Base-by-base conservation (phyloP, 2,329 filamentous ascomycete genomes). In the Aplosporella prunicola region DNA sequence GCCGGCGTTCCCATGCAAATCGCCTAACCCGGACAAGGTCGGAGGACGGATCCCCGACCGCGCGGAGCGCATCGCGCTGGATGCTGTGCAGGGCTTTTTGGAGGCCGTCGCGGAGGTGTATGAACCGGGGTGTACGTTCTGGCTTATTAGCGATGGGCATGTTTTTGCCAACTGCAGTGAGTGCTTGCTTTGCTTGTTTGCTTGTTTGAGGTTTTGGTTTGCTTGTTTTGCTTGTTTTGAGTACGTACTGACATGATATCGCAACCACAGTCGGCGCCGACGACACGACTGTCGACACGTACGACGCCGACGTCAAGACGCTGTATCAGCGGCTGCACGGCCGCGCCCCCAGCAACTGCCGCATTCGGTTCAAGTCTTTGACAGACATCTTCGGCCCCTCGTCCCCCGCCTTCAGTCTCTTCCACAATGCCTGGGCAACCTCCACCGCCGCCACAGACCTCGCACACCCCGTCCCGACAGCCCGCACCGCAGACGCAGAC, bases 1-100 rank as follows among this genome's bases (percentile, higher is more conserved):
- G 0, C 74, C 74, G 0, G 73, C 72, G 0, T 78, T 78, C 29
- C 74, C 75, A 0, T 78, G 75, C 61, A 78, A 78, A 45, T 76
- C 71, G 0, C 68, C 74, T n/a, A 78, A 78, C 45, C 48, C 48
- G 1, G 56, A 64, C 25, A 79, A 80, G 38, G 71, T 74, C 0
- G 52, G 78, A n/a, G 72, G 63, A 2, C 42, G 40, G 1, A 45
- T 65, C 3, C 64, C 64, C 0, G 64, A 67, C 31, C 50, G 61
- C n/a, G 64, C 56, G 4, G 64, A 67, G 39, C 58, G 64, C 25
- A 36, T 67, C 18, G 61, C 63, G 3, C 48, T 67, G 8, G 46
- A 49, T 4, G 58, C 60, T 31, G 45, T 68, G 35, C 60, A 66
- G 28, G 52, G 51, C 0, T 46, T 67, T 16, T 65, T 62, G 28